Base-by-base conservation (phyloP, 2,329 filamentous ascomycete genomes). In the Botrytis elliptica region DNA sequence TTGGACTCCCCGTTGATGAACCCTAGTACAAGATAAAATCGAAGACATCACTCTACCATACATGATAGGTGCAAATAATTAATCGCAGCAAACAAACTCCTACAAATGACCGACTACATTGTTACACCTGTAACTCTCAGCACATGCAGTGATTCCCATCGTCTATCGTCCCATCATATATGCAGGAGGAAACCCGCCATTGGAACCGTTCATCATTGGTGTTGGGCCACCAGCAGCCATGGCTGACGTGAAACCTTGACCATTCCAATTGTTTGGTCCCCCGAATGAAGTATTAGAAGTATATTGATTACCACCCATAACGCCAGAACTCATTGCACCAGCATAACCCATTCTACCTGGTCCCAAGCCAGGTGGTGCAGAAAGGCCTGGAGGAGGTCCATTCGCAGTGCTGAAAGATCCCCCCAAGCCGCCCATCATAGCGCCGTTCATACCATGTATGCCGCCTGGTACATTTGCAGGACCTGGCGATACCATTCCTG, bases 351-450 rank as follows among this genome's bases (percentile, higher is more conserved):
- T 78, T 69, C 79, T 75, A 63, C 75, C 77, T n/a, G 78, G 81
- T 22, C 84, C 85, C 49, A 95, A 85, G 20, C 93, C 93, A 2
- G 93, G 93, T 22, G 94, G 94, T 10, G 89, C 90, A 2, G 89
- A 82, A 14, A 98, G 87, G 3, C 95, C 95, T 0, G 95, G 95
- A 20, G 95, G 95, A 38, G 95, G 95, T 55, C 88, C 86, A 76
- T 87, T 88, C 38, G 85, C 86, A 25, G 86, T 80, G 66, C 79
- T 81, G 74, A 81, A 81, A 25, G 76, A 67, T 38, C 77, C 70
- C 33, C 76, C 78, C 33, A 69, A 75, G 36, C 76, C 82, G 49
- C 82, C 84, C 38, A 84, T 81, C 79, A 89, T 88, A 76, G 89
- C 85, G 38, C 86, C 90, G 77, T 86, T 89, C 81, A 90, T 89